These are phyloP conservation scores for Tulasnella sp. DNA, from an alignment of 768 basidiomycete genomes.

Conservation along the genomic window DNA sequence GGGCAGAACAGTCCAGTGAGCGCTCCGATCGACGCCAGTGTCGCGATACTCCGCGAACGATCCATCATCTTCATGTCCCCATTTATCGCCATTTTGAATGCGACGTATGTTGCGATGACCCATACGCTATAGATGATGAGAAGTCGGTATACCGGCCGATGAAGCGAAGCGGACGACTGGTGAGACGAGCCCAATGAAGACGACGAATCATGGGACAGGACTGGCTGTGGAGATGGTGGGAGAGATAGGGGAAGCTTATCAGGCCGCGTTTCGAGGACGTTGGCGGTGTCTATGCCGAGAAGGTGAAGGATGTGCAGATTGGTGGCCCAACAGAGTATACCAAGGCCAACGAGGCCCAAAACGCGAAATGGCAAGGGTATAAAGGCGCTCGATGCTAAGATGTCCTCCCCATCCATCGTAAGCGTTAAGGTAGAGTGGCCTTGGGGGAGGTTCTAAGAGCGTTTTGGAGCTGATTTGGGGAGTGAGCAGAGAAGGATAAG, in stretches of 20 bases:
- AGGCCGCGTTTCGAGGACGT: slow-evolving; percentile 50
- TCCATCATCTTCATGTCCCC: slow-evolving; percentile 55
- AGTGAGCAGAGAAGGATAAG: no score
- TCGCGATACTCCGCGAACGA: slow-evolving; percentile 63
- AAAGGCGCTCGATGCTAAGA: slow-evolving; percentile 9
- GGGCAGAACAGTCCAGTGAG: slow-evolving; percentile 53
- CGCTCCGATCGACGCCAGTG: slow-evolving; percentile 49
- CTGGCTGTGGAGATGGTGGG: slow-evolving; percentile 3
- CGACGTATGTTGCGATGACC: slow-evolving; percentile 54
- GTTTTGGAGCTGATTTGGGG: no score
- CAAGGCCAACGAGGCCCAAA: slow-evolving; percentile 63
- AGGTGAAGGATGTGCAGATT: slow-evolving; percentile 78
- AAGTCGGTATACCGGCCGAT: slow-evolving; percentile 55
- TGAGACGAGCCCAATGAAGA: slow-evolving; percentile 25
- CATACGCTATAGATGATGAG: slow-evolving; percentile 49
- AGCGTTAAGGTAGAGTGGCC: no score
- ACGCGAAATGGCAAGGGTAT: slow-evolving; percentile 90
- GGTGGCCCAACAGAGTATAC: slow-evolving; percentile 82
- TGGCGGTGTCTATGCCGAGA: slow-evolving; percentile 60
- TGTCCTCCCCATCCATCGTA: slow-evolving; percentile 10
- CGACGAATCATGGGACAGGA: neutral
- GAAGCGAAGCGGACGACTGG: slow-evolving; percentile 30
- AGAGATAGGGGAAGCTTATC: slow-evolving; percentile 14
- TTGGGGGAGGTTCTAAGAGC: no score
- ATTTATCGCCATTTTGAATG: slow-evolving; percentile 50